Base-by-base conservation (phyloP, 2,329 filamentous ascomycete species). In the Nigrospora oryzae region DNA sequence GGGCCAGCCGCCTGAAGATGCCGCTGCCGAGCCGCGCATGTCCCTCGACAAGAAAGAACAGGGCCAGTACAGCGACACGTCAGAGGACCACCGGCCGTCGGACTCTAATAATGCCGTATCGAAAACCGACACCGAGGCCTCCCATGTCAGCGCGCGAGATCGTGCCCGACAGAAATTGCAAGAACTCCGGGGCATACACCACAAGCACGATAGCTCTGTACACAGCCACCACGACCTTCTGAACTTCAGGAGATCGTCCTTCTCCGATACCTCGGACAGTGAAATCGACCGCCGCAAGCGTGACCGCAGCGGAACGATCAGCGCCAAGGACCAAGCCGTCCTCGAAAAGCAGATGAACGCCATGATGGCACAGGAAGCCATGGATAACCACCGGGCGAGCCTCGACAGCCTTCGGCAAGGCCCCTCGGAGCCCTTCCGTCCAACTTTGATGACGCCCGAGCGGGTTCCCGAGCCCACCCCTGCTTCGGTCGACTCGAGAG, bases 291-390 rank as follows among this genome's bases (percentile, higher is more conserved):
- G 63, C 23, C 65, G 58, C 40, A 61, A 58, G 50, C 61, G 65
- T 42, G 60, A 54, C 17, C 69, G 70, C 34, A 66, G 61, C 14
- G 70, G 67, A 11, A 79, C 74, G 2, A 66, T 72, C 44, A 70
- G 69, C 39, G 74, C 69, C 51, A 69, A 63, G 38, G 68, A 66
- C 19, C 73, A 71, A 48, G 73, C 79, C 46, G 63, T 81, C 12
- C 61, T 82, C 12, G 75, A 79, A 49, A 79, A 76, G 56, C 78
- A 81, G 54, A 81, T 82, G 76, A 63, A 73, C 46, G 76, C 81
- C 46, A 74, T 80, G 65, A 69, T 81, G 48, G 73, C 73, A 6
- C 70, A 70, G 48, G 77, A 82, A 55, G 69, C 68, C 6, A 61
- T 63, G 12, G 68, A 70, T 37, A 63, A 65, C 36, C 67, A 70